Evolutionary conservation across 2,329 filamentous ascomycete species (phyloP), one percentile per base, ranked within the genome.

Genomic region (Colletotrichum salicis): DNA sequence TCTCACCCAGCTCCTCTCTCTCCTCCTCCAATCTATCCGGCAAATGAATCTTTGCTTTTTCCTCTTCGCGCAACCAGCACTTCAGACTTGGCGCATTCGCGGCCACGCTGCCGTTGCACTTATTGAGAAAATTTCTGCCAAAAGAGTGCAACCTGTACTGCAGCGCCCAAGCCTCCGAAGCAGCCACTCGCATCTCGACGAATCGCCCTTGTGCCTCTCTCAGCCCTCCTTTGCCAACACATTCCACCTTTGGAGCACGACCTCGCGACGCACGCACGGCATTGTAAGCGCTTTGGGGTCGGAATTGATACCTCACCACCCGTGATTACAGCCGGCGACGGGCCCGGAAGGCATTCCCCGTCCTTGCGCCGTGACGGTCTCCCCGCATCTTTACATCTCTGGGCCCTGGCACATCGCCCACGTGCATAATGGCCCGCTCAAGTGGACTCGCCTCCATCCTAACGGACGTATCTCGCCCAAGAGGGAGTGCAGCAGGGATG

Each of bases 1-100:
- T 22, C 51, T 13, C 19, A 19, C 7, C 51, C 10, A 24, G 15
- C 29, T 52, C 19, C 52, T 33, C 8, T n/a, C 19, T 19, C 7
- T 45, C 35, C 35, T 12, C 22, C 33, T 57, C 29, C 24, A 59
- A 70, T 59, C 54, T 52, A 19, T 27, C 22, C 13, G 13, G 5
- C 54, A 59, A 58, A 63, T 58, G 12, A 35, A 54, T 35, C 2
- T 15, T 63, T 71, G 64, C 68, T 71, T 71, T 71, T 71, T 55
- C 45, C 10, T 68, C 57, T 59, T 33, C 57, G 33, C 31, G 27
- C 57, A 13, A 54, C 54, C 37, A 45, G 24, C 29, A 22, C n/a
- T 19, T n/a, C 10, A 22, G 45, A 24, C 19, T 19, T 6, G 51
- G 60, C 29, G 1, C 22, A 48, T 63, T 63, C 45, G 33, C 22